phyloP scores from a whole-genome alignment of 202 grass and related monocot genomes.

The Brachypodium distachyon region DNA sequence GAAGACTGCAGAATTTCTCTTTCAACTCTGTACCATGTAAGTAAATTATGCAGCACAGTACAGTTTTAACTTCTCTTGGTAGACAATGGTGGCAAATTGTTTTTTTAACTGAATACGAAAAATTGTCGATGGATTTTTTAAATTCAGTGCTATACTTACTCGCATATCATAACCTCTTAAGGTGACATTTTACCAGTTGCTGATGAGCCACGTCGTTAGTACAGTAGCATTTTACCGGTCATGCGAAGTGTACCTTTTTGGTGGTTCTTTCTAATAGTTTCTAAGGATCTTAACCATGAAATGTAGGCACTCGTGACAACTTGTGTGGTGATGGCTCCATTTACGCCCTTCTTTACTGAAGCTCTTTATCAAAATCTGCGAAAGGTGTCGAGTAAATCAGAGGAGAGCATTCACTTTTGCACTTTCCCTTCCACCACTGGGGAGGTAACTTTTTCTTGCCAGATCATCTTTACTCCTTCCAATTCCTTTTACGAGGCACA shows the following conservation, averaged over 20 bases:
- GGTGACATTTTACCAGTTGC: neutral
- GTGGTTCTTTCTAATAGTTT: neutral
- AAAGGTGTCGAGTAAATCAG: conserved; percentile 58
- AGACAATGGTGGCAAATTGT: neutral
- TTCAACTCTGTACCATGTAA: conserved; percentile 91
- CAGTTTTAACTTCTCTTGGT: conserved; percentile 7
- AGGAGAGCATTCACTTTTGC: conserved; percentile 94
- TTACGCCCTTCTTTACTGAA: conserved; percentile 98
- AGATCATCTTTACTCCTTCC: neutral
- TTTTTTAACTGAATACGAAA: too few relatives aligned
- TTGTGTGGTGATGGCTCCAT: conserved; percentile 88
- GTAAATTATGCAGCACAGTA: conserved; percentile 6
- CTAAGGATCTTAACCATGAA: conserved; percentile 14
- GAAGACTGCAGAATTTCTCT: conserved; percentile 91
- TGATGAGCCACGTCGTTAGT: neutral
- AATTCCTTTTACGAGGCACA: neutral
- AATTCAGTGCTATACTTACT: neutral
- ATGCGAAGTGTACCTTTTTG: conserved; percentile 10
- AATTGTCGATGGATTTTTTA: neutral
- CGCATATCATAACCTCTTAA: neutral
- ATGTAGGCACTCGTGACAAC: conserved; percentile 85
- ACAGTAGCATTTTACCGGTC: too few relatives aligned
- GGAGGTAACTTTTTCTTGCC: conserved; percentile 44
- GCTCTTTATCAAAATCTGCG: conserved; percentile 96
- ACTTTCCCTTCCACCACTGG: conserved; percentile 82